Conservation (phyloP, 441 rosid genomes). For the Pelargonium cotyledonis region DNA sequence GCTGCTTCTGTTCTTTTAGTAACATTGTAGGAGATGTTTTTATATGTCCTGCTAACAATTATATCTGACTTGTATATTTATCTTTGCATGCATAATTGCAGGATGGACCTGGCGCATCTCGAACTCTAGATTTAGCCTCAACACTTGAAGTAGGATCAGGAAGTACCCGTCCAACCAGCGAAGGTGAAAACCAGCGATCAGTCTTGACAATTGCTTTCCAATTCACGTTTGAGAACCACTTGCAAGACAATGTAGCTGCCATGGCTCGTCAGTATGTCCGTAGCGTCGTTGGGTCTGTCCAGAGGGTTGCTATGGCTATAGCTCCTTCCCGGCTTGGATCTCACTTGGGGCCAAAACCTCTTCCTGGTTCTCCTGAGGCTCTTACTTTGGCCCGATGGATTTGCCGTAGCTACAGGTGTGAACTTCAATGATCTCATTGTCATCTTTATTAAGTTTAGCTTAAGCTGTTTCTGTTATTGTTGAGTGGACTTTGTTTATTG, state of each 20-base stretch:
- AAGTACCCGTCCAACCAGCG: conserved; percentile 43
- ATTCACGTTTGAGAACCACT: conserved; percentile 77
- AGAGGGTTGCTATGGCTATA: conserved; percentile 95
- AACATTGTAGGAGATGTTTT: background rate
- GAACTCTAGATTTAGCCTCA: conserved; percentile 87
- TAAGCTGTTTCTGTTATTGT: conserved; percentile 13
- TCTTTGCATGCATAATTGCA: conserved; percentile 15
- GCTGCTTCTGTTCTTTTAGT: conserved; percentile 20
- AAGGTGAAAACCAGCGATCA: conserved; percentile 54
- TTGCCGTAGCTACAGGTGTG: conserved; percentile 64
- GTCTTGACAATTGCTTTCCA: conserved; percentile 94
- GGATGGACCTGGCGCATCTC: conserved; percentile 43
- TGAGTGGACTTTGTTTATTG: conserved; percentile 24
- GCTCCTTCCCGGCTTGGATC: conserved; percentile 75
- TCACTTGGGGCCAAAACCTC: conserved; percentile 51
- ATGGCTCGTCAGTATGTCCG: conserved; percentile 95
- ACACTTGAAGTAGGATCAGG: conserved; percentile 82
- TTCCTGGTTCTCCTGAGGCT: conserved; percentile 87
- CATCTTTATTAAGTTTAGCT: background rate
- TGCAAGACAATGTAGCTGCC: conserved; percentile 83
- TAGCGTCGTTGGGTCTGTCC: conserved; percentile 84
- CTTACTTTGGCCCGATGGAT: conserved; percentile 89
- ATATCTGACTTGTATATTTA: background rate
- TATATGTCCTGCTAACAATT: background rate
- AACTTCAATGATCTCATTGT: conserved; percentile 12